Conservation (phyloP, 2,329 filamentous ascomycete species). For the Westerdykella aurantiaca region DNA sequence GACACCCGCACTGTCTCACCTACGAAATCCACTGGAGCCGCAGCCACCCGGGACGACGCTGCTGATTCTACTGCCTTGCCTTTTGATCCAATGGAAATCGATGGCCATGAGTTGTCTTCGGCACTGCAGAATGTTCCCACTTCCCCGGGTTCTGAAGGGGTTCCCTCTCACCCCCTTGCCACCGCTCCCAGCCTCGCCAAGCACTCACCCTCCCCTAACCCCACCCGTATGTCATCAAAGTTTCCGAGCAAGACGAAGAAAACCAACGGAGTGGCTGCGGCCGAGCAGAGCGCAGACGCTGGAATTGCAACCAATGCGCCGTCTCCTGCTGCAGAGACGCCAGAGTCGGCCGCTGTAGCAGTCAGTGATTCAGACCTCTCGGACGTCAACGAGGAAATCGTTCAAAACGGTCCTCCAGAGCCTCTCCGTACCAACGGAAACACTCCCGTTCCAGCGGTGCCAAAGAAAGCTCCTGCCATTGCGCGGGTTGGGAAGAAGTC, state of each 20-base stretch:
- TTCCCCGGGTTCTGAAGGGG: constrained; percentile 6
- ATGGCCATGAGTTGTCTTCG: constrained; percentile 11
- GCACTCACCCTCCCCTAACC: constrained; percentile 20
- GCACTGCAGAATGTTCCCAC: constrained; percentile 1
- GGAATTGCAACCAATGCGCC: constrained; percentile 22
- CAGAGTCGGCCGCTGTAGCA: constrained; percentile 17
- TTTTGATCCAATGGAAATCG: constrained; percentile 16
- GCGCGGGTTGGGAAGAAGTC: constrained; percentile 30
- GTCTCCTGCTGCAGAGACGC: constrained; percentile 23
- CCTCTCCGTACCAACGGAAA: constrained; percentile 23
- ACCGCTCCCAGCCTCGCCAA: constrained; percentile 24
- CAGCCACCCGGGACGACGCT: constrained; percentile 5
- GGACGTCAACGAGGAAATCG: constrained; percentile 36
- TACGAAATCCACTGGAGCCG: constrained; percentile 20
- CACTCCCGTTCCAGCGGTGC: constrained; percentile 10
- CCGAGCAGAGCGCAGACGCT: constrained; percentile 18
- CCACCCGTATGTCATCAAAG: constrained; percentile 24
- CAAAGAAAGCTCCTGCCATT: constrained; percentile 24
- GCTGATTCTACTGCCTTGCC: constrained; percentile 5
- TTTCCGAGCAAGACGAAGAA: constrained; percentile 27
- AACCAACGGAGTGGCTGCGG: constrained; percentile 16
- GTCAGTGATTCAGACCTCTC: constrained; percentile 34
- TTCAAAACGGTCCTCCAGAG: constrained; percentile 31
- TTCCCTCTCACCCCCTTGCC: constrained; percentile 22
- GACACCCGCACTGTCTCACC: constrained; percentile 9